phyloP scores from a whole-genome alignment of 306 rosid genomes.

The Malus orientalis region DNA sequence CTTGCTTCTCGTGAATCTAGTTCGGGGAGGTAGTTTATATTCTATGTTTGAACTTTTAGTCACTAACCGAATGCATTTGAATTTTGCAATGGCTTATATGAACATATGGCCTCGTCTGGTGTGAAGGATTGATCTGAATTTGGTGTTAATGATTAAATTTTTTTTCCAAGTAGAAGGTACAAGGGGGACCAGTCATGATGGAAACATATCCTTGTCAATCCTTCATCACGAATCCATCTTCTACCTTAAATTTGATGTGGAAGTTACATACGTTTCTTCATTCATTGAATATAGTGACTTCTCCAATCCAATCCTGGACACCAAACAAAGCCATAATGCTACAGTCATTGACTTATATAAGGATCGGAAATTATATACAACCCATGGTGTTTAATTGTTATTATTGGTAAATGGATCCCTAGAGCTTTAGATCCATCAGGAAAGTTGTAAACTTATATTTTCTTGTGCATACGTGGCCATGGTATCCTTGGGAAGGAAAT shows the following conservation, averaged over 20 bases:
- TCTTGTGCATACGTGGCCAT: not conserved
- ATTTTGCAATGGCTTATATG: not conserved
- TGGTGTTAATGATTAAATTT: too few relatives aligned
- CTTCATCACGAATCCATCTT: too few relatives aligned
- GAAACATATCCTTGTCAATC: too few relatives aligned
- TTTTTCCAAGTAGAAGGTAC: too few relatives aligned
- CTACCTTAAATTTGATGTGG: too few relatives aligned
- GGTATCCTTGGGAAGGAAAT: not conserved
- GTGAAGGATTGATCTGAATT: too few relatives aligned
- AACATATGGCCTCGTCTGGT: not conserved
- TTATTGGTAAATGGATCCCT: not conserved
- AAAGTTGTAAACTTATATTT: not conserved
- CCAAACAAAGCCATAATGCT: not conserved
- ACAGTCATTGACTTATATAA: not conserved
- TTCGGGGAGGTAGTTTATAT: slow-evolving; percentile 59
- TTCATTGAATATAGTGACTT: too few relatives aligned
- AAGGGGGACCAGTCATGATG: too few relatives aligned
- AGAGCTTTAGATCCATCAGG: not conserved
- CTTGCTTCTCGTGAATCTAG: slow-evolving; percentile 85
- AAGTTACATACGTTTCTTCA: too few relatives aligned
- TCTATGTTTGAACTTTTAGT: slow-evolving; percentile 5
- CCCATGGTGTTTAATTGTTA: not conserved
- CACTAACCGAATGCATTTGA: slow-evolving; percentile 1
- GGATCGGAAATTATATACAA: not conserved
- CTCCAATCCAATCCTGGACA: too few relatives aligned